phyloP scores from a whole-genome alignment of 805 yeast species.

The Cyberlindnera euphorbiiphila region DNA sequence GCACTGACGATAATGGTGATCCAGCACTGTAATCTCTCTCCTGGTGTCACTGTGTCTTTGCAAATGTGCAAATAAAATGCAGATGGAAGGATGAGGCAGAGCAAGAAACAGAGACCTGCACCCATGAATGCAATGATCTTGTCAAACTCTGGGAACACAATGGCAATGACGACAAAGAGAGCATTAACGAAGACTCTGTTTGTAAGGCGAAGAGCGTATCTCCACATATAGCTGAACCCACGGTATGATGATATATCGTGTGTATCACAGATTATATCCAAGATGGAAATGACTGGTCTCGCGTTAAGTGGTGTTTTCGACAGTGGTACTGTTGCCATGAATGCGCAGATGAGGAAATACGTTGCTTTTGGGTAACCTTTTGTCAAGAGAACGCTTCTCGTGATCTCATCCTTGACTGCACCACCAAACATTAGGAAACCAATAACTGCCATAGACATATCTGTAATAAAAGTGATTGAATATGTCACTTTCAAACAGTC shows the following conservation, averaged over 20 bases:
- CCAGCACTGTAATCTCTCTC: constrained; percentile 39
- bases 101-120: constrained; percentile 70
- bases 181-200: constrained; percentile 47
- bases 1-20: constrained; percentile 43
- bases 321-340: constrained; percentile 78
- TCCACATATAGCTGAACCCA: constrained; percentile 22
- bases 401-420: constrained; percentile 65
- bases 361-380: constrained; percentile 65
- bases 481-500: constrained; percentile 56
- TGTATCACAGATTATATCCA: constrained; percentile 49
- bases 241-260: constrained; percentile 23
- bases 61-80: constrained; percentile 63
- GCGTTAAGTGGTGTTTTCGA: constrained; percentile 83
- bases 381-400: constrained; percentile 66
- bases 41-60: constrained; percentile 35
- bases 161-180: constrained; percentile 53
- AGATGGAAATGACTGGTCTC: constrained; percentile 72
- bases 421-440: constrained; percentile 83
- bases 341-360: constrained; percentile 52
- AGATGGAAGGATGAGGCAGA: constrained; percentile 77
- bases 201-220: constrained; percentile 13
- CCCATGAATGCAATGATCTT: constrained; percentile 79
- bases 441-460: constrained; percentile 57
- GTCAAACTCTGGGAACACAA: constrained; percentile 75
- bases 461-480: constrained; percentile 54